A percentile compares a stretch with the other conserved stretches of the same genome.
Evolutionary conservation across 1,284 basidiomycete species (phyloP).

Genomic region (Leucocoprinus gongylophorus): DNA sequence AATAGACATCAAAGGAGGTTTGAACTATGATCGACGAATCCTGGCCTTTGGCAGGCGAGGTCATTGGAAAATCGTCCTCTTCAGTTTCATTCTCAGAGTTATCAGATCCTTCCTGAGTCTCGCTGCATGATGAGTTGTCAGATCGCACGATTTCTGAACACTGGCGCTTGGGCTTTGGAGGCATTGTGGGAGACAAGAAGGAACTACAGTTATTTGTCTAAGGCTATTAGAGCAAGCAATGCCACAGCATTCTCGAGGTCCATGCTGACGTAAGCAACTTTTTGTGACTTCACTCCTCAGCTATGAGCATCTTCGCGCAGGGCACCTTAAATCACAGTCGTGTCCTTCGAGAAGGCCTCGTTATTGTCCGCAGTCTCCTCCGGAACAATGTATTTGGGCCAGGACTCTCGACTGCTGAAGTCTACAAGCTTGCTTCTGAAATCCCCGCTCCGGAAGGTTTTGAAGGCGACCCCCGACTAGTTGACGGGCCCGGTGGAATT

Average conservation of each 20-base stretch:
- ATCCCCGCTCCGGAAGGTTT: slow-evolving; percentile 26
- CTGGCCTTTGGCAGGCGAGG: slow-evolving; percentile 18
- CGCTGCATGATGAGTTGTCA: background rate
- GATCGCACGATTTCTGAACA: background rate
- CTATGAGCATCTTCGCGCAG: slow-evolving; percentile 1
- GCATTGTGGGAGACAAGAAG: background rate
- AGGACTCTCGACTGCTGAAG: slow-evolving; percentile 35
- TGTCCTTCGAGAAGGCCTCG: slow-evolving; percentile 28
- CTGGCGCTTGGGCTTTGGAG: background rate
- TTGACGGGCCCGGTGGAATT: slow-evolving; percentile 7
- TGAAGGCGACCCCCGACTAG: slow-evolving; percentile 12
- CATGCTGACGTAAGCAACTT: background rate
- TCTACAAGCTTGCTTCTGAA: slow-evolving; percentile 36
- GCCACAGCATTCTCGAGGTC: background rate
- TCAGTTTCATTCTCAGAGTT: slow-evolving; percentile 14
- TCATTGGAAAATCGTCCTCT: slow-evolving; percentile 16
- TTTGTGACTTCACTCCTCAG: background rate
- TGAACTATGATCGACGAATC: slow-evolving; percentile 35
- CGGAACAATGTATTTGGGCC: slow-evolving; percentile 22
- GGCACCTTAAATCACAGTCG: slow-evolving; percentile 14
- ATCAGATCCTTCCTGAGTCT: background rate
- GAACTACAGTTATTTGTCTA: background rate
- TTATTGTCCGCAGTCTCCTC: slow-evolving; percentile 32
- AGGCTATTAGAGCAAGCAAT: background rate
- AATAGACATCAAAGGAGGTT: slow-evolving; percentile 78